Percentiles rank a stretch among this genome's conserved stretches.
These are phyloP conservation scores for Lophium mytilinum DNA, from an alignment of 495 filamentous ascomycete species.

Conservation along the genomic window DNA sequence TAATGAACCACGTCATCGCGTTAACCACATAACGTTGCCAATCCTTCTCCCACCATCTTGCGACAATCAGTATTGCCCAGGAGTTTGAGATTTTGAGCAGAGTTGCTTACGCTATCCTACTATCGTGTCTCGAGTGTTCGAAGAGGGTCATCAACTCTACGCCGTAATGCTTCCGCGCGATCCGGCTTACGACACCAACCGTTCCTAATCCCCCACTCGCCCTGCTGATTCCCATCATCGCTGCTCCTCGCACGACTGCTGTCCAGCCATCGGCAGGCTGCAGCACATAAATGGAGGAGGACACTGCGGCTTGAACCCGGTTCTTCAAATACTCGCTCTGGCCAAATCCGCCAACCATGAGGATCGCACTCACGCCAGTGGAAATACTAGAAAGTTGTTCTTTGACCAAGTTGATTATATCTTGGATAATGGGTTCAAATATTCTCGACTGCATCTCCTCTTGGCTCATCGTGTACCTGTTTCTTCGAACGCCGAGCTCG, in stretches of 20 bases:
- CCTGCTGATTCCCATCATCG: constrained; percentile 30
- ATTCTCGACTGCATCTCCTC: too few relatives aligned
- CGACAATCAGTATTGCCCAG: not conserved
- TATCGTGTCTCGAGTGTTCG: not conserved
- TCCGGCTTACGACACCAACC: not conserved
- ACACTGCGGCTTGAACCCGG: constrained; percentile 19
- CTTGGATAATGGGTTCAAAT: constrained; percentile 57
- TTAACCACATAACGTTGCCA: not conserved
- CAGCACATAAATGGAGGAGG: constrained; percentile 16
- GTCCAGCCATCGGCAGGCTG: constrained; percentile 36
- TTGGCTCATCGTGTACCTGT: too few relatives aligned
- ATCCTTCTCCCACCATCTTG: not conserved
- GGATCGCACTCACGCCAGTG: constrained; percentile 42
- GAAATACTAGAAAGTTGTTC: constrained; percentile 45
- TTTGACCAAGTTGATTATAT: constrained; percentile 53
- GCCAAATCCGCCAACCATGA: constrained; percentile 63
- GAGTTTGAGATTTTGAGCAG: not conserved
- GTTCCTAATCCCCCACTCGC: not conserved
- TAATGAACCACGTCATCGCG: constrained; percentile 24
- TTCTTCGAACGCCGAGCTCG: too few relatives aligned
- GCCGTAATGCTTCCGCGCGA: not conserved
- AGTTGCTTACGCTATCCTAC: not conserved
- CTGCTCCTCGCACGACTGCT: constrained; percentile 38
- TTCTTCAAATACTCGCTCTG: constrained; percentile 53
- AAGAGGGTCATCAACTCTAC: not conserved